phyloP scores from a whole-genome alignment of 1,284 basidiomycete genomes.

The Schizophyllum commune region DNA sequence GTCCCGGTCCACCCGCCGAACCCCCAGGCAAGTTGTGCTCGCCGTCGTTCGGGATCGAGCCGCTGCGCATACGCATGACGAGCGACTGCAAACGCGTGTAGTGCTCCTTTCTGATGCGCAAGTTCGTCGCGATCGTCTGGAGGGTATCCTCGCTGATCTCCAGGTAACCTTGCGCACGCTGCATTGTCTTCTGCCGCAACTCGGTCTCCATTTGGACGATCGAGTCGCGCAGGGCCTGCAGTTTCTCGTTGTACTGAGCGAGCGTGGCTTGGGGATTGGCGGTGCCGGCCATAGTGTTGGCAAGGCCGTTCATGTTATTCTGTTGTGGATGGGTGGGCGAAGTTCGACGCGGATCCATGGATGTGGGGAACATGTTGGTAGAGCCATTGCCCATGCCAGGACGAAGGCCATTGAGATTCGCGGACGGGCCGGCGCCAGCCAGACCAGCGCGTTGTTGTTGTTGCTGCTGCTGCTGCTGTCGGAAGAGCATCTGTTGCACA shows the following conservation, averaged over 20 bases:
- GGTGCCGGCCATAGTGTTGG: constrained; percentile 4
- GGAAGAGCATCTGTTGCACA: constrained; percentile 14
- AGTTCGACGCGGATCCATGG: constrained; percentile 35
- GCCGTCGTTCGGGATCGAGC: constrained; percentile 1
- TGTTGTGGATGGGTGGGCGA: constrained; percentile 37
- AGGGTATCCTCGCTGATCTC: constrained; percentile 25
- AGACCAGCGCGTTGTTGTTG: constrained; percentile 16
- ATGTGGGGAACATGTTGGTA: constrained; percentile 34
- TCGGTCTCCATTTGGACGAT: constrained; percentile 14
- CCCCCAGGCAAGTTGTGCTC: neutral
- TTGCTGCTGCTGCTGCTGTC: constrained; percentile 28
- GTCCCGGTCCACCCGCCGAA: neutral
- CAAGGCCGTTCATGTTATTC: neutral
- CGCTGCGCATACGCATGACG: constrained; percentile 14
- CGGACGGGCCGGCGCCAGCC: neutral
- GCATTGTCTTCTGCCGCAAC: constrained; percentile 16
- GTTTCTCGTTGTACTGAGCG: constrained; percentile 15
- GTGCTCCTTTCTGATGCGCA: constrained; percentile 28
- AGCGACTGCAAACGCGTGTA: constrained; percentile 23
- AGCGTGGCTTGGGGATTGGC: constrained; percentile 7
- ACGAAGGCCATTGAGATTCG: constrained; percentile 20
- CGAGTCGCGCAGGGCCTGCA: constrained; percentile 13
- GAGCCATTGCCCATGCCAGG: constrained; percentile 29
- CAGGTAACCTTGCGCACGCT: constrained; percentile 15
- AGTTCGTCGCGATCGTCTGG: constrained; percentile 21